Evolutionary conservation across 345 rosid species (phyloP).

Genomic region (Psidium friedrichsthalianum): DNA sequence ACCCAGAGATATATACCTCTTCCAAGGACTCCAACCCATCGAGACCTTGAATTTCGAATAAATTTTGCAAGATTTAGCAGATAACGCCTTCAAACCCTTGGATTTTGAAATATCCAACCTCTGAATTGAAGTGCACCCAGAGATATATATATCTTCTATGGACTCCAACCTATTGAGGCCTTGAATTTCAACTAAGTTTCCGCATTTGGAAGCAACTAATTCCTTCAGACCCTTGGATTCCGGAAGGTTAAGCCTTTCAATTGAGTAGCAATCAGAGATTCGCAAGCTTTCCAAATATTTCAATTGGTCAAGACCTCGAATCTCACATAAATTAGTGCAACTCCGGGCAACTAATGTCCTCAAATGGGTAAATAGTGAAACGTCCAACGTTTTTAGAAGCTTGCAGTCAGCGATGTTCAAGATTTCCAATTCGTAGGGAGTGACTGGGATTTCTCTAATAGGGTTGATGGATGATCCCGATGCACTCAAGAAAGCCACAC

Average conservation of each 20-base stretch:
- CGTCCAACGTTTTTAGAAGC: accelerated
- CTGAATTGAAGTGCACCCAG: neutral
- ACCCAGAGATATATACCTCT: neutral
- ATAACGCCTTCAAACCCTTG: neutral
- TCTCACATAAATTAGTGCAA: neutral
- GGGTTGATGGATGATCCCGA: neutral
- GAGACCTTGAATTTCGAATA: neutral
- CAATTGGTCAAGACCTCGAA: neutral
- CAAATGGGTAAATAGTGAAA: neutral
- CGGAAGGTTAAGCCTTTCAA: neutral
- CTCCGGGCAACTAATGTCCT: accelerated
- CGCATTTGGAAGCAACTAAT: accelerated
- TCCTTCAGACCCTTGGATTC: neutral
- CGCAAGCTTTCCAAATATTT: neutral
- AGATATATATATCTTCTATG: neutral
- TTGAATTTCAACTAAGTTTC: neutral
- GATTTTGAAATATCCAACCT: neutral
- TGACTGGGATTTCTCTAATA: neutral
- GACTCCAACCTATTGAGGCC: neutral
- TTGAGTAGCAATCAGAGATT: neutral
- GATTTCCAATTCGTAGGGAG: neutral
- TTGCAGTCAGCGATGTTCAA: accelerated
- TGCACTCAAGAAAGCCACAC: accelerated
- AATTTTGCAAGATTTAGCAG: neutral
- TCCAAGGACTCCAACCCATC: neutral